Percentiles rank a stretch among this genome's conserved stretches.
phyloP scores from a whole-genome alignment of 805 yeast genomes.

The Lachancea sp. region DNA sequence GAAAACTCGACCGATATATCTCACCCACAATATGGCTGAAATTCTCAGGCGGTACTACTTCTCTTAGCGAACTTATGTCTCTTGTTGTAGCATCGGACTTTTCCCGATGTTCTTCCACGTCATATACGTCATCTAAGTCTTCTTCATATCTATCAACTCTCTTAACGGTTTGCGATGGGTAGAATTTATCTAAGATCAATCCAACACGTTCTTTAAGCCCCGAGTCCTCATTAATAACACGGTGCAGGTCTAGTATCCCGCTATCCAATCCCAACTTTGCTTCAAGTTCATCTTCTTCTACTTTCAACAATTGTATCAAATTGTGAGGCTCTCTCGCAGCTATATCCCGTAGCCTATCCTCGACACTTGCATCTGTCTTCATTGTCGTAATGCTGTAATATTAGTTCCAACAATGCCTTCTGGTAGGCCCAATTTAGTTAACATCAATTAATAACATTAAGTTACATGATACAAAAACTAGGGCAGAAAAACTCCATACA shows the following conservation, averaged over 20 bases:
- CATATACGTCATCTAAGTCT: conserved; percentile 22
- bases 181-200: conserved; percentile 15
- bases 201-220: conserved; percentile 14
- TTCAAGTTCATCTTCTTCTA: conserved; percentile 6
- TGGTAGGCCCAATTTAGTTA: neutral
- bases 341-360: neutral
- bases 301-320: conserved; percentile 2
- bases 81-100: conserved; percentile 11
- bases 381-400: neutral
- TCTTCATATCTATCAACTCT: conserved; percentile 13
- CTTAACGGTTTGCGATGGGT: neutral
- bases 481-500: too few species aligned
- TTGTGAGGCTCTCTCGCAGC: neutral
- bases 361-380: neutral
- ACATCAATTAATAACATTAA: neutral
- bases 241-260: conserved; percentile 14
- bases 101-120: conserved; percentile 19
- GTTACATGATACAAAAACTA: too few species aligned
- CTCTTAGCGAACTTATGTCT: conserved; percentile 5
- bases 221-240: conserved; percentile 15
- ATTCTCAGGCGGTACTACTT: conserved; percentile 71
- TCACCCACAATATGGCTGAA: conserved; percentile 74
- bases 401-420: neutral
- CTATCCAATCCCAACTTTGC: conserved; percentile 6
- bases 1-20: conserved; percentile 85